Evolutionary conservation across 1,284 basidiomycete species (phyloP), one percentile per base, ranked within the genome.

Genomic region (Boletellus dicymbophilus): DNA sequence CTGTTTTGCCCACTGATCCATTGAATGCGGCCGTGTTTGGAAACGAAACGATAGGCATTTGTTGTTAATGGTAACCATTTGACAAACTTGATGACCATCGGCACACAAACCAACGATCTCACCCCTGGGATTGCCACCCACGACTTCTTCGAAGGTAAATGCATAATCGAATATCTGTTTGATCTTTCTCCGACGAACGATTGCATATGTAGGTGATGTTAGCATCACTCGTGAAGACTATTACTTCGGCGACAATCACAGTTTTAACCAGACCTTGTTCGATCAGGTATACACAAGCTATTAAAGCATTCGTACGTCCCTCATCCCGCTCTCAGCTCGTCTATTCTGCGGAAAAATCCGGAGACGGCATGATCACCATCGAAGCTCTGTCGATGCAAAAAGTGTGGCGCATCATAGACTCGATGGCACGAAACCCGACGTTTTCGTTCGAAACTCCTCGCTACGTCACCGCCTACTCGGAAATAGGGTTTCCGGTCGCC

Each of bases 181-280:
- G 2, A 40, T n/a, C n/a, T n/a, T n/a, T n/a, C n/a, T n/a, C n/a
- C n/a, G n/a, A n/a, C n/a, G n/a, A n/a, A n/a, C n/a, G n/a, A n/a
- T n/a, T n/a, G n/a, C n/a, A n/a, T n/a, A n/a, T n/a, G n/a, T 28
- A 66, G 63, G 63, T 20, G 60, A 62, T 44, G 58, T 42, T 7
- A 68, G 64, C 30, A 63, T 53, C 16, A 68, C 63, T 3, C 62
- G 58, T 4, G 58, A 51, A 22, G 61, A 66, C 28, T 61, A 20
- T 42, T 62, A 65, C 49, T 68, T 68, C 20, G 60, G 65, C 1
- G 21, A 63, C 34, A 66, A 66, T 37, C 52, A 12, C 26, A 53
- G 31, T 16, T 68, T 65, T 46, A 68, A 64, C 6, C 53, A 65
- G 39, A 68, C 66, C 3, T 27, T 68, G 42, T 64, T 64, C 21